These are phyloP conservation scores for Amborella trichopoda DNA, from an alignment of 164 flowering plant genomes.

Conservation along the genomic window DNA sequence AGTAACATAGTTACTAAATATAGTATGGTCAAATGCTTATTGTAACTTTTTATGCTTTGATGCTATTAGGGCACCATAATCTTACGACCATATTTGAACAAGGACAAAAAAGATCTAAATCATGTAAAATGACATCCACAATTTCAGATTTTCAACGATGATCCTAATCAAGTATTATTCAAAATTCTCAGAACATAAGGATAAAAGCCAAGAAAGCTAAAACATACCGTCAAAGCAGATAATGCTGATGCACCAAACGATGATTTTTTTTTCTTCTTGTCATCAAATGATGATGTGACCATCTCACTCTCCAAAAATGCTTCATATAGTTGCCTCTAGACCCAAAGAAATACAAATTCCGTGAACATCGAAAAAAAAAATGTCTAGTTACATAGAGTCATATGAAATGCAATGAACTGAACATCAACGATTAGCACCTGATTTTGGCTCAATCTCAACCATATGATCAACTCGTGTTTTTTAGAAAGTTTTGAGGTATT, in stretches of 20 bases:
- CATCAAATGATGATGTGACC: constrained; percentile 81
- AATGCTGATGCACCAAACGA: constrained; percentile 91
- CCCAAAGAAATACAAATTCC: constrained; percentile 1
- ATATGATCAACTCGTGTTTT: constrained; percentile 90
- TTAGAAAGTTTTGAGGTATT: constrained; percentile 46
- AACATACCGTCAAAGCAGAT: constrained; percentile 89
- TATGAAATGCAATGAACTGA: neutral
- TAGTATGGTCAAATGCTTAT: no score
- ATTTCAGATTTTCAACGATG: no score
- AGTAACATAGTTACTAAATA: no score
- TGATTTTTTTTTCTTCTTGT: no score
- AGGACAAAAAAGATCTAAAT: no score
- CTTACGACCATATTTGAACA: no score
- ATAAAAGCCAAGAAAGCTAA: neutral
- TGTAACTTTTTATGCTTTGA: no score
- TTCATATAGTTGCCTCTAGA: constrained; percentile 80
- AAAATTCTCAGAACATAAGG: neutral
- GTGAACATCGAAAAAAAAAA: no score
- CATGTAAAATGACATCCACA: no score
- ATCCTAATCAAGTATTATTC: no score
- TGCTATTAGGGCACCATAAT: no score
- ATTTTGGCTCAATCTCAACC: constrained; percentile 68
- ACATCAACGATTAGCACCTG: constrained; percentile 39
- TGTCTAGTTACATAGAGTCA: constrained; percentile 1
- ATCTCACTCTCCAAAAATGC: constrained; percentile 85